These are phyloP conservation scores for Macrophomina pseudophaseolina DNA, from an alignment of 2,329 filamentous ascomycete genomes.

Conservation along the genomic window DNA sequence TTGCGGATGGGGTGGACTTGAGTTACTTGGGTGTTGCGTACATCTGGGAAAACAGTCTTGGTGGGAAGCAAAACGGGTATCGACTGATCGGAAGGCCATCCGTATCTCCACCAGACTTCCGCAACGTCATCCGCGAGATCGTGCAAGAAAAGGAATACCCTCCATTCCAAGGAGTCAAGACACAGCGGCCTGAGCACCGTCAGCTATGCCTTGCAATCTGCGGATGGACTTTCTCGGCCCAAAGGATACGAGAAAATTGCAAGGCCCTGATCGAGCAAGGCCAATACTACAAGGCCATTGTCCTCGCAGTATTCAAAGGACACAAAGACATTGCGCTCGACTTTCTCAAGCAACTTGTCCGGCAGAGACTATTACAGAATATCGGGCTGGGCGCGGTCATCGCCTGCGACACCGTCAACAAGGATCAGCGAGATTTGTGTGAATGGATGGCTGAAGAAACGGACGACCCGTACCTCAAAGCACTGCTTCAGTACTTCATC, in stretches of 20 bases:
- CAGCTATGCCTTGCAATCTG: constrained; percentile 78
- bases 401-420: constrained; percentile 56
- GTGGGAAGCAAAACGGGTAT: constrained; percentile 49
- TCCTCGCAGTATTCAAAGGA: constrained; percentile 75
- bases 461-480: constrained; percentile 78
- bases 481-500: constrained; percentile 77
- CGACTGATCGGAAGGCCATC: constrained; percentile 33
- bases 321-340: constrained; percentile 71
- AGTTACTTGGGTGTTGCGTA: constrained; percentile 76
- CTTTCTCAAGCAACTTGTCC: constrained; percentile 71
- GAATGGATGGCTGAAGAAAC: constrained; percentile 67
- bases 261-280: constrained; percentile 58
- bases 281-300: constrained; percentile 76
- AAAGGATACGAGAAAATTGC: constrained; percentile 56
- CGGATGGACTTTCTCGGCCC: constrained; percentile 67
- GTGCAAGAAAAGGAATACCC: constrained; percentile 67
- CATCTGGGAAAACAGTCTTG: constrained; percentile 74
- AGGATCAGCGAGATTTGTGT: constrained; percentile 66
- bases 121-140: constrained; percentile 63
- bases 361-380: constrained; percentile 67
- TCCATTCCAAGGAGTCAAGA: constrained; percentile 66
- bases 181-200: constrained; percentile 70
- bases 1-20: constrained; percentile 69
- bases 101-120: constrained; percentile 62
- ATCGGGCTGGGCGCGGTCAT: constrained; percentile 55